Evolutionary conservation across 371 early-diverging fungal species (phyloP).

Genomic region (Amoeboaphelidium protococcarum): DNA sequence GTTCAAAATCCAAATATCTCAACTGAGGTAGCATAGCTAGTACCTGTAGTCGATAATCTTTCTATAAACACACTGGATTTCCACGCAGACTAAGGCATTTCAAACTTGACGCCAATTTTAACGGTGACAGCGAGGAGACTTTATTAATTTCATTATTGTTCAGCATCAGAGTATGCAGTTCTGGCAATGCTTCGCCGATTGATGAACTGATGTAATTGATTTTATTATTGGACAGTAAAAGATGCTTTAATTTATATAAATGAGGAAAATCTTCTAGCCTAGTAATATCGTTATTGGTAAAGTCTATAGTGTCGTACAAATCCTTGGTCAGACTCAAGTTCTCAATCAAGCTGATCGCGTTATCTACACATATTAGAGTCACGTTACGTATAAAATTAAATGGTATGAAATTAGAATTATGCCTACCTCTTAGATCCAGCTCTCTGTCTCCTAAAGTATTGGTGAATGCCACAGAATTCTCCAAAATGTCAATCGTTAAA

Average conservation of each 20-base stretch:
- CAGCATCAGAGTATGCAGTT: constrained; percentile 45
- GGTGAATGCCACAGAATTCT: constrained; percentile 33
- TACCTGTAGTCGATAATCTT: constrained; percentile 50
- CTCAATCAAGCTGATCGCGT: constrained; percentile 67
- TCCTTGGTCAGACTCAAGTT: constrained; percentile 83
- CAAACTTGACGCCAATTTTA: constrained; percentile 24
- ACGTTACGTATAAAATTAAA: not conserved
- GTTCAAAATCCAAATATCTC: constrained; percentile 55
- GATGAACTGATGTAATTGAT: constrained; percentile 40
- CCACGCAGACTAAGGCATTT: constrained; percentile 39
- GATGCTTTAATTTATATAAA: constrained; percentile 39
- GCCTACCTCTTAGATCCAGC: constrained; percentile 51
- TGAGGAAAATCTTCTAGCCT: constrained; percentile 63
- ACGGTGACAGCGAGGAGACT: constrained; percentile 50
- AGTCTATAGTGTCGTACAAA: constrained; percentile 66
- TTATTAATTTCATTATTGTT: constrained; percentile 56
- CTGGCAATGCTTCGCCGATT: constrained; percentile 33
- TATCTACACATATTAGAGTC: constrained; percentile 43
- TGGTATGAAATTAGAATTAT: not conserved
- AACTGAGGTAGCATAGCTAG: constrained; percentile 47
- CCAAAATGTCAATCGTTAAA: constrained; percentile 46
- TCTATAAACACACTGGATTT: constrained; percentile 56
- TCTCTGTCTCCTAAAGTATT: constrained; percentile 71
- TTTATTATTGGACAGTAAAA: constrained; percentile 61
- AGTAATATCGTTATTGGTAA: constrained; percentile 70